Evolutionary conservation across 345 rosid genomes (phyloP), one percentile per base, ranked within the genome.

Genomic region (Ceriops decandra): DNA sequence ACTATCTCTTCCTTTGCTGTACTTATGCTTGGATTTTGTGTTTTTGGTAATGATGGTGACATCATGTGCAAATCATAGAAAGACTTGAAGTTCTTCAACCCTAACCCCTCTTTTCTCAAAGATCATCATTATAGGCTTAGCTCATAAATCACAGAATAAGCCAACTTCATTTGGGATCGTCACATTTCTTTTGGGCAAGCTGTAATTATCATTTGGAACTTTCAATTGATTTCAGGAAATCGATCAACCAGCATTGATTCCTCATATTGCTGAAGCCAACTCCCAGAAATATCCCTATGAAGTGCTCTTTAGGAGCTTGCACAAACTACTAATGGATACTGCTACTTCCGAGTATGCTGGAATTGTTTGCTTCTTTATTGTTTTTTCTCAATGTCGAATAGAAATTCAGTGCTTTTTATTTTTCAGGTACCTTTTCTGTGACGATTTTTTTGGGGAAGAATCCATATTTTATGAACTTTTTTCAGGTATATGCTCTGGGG

Each of bases 241-340:
- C 67, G 98, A 91, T 75, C 99, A 91, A 76, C 96, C 99, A 69
- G 92, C 99, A 69, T 68, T 95, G 83, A 95, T 95, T 82, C 99
- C 98, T 7, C 99, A 95, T 83, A 95, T 95, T 80, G 97, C 98
- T 59, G 98, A 95, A 86, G 99, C 99, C 60, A 91, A 89, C 85
- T 81, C 92, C 66, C 79, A 79, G 76, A 95, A 91, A 80, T 91
- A 95, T 83, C 98, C 98, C 20, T 88, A 95, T 61, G 99, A 95
- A 84, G 97, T 91, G 76, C 95, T 95, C 76, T 95, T 95, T 81
- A 82, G 98, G 84, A 91, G 98, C 72, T 79, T 87, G 77, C 99
- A 95, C 81, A 95, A 90, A 81, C 85, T 95, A 75, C 96, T 95
- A 62, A 86, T 95, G 92, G 99, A 95, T 79, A 95, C 99, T 69